These are phyloP conservation scores for Colletotrichum falcatum DNA, from an alignment of 2,329 filamentous ascomycete species.

Conservation along the genomic window DNA sequence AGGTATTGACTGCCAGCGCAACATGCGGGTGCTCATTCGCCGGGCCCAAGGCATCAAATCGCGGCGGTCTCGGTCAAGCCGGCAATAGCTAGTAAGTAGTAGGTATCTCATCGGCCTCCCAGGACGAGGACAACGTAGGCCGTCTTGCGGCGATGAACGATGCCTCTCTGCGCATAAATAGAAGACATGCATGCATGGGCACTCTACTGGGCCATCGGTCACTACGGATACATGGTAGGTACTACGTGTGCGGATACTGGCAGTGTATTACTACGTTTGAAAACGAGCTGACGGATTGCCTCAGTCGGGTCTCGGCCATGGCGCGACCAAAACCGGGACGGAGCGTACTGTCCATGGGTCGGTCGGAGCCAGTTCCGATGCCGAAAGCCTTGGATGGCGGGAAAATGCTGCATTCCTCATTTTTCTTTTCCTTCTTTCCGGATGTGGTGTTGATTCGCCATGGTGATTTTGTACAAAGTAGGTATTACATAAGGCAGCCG, in stretches of 20 bases:
- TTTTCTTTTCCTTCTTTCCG: neutral
- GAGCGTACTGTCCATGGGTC: no score
- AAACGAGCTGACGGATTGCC: neutral
- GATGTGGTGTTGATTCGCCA: neutral
- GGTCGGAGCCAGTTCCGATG: constrained; percentile 7
- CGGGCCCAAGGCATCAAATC: neutral
- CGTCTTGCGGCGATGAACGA: neutral
- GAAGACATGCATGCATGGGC: neutral
- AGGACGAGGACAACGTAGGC: neutral
- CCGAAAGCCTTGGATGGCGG: neutral
- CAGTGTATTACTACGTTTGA: no score
- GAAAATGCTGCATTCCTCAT: neutral
- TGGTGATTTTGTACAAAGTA: no score
- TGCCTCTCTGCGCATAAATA: neutral
- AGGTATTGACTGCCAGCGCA: neutral
- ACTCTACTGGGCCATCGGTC: neutral
- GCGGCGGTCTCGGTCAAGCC: neutral
- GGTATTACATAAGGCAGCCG: neutral
- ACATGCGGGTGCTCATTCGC: neutral
- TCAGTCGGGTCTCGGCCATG: neutral
- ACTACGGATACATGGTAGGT: no score
- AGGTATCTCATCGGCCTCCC: neutral
- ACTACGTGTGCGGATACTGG: no score
- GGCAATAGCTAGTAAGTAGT: neutral
- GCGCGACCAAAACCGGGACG: neutral